A percentile compares a stretch with the other conserved stretches of the same genome.
Conservation (phyloP, 148 eudicot species). For the Suaeda aralocaspica region DNA sequence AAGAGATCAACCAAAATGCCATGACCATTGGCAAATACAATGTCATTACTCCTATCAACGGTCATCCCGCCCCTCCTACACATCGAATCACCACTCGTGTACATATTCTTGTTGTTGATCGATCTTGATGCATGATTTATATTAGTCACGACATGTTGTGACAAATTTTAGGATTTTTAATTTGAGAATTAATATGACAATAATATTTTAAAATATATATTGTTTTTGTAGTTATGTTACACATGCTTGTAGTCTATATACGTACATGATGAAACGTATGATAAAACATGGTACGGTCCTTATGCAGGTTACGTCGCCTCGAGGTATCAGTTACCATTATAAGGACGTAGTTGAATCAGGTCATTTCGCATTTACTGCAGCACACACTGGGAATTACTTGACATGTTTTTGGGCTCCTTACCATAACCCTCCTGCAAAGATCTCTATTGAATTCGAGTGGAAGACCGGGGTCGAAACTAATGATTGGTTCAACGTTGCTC, state of each 20-base stretch:
- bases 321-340: slow-evolving; percentile 51
- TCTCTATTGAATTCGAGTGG: slow-evolving; percentile 69
- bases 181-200: too few species aligned
- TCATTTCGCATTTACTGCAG: slow-evolving; percentile 56
- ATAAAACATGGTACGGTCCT: too few species aligned
- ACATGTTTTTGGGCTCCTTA: slow-evolving; percentile 59
- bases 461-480: slow-evolving; percentile 55
- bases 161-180: too few species aligned
- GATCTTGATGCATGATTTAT: too few species aligned
- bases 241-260: too few species aligned
- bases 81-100: slow-evolving; percentile 62
- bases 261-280: too few species aligned
- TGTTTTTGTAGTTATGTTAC: too few species aligned
- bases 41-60: slow-evolving; percentile 46
- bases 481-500: slow-evolving; percentile 74
- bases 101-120: not conserved
- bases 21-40: slow-evolving; percentile 69
- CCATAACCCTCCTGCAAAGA: slow-evolving; percentile 34
- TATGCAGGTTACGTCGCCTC: slow-evolving; percentile 50
- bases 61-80: slow-evolving; percentile 41
- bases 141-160: too few species aligned
- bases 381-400: slow-evolving; percentile 64
- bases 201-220: too few species aligned
- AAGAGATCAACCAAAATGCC: slow-evolving; percentile 54
- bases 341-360: slow-evolving; percentile 50